These are phyloP conservation scores for Thermomyces lanuginosus DNA, from an alignment of 2,329 filamentous ascomycete species.

Conservation along the genomic window DNA sequence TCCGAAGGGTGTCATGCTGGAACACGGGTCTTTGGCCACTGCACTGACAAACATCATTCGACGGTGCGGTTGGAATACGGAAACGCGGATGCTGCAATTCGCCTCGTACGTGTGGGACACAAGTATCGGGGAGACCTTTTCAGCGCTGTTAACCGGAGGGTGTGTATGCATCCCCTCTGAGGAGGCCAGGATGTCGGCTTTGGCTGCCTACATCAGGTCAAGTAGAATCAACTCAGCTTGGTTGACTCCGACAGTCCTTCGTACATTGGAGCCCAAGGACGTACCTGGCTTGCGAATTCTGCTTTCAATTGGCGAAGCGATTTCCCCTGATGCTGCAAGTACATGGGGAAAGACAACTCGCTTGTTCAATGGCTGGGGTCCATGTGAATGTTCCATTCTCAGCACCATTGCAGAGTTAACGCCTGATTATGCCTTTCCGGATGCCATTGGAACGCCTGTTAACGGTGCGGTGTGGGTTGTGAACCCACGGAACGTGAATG, in stretches of 20 bases:
- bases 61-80: constrained; percentile 33
- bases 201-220: constrained; percentile 26
- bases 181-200: constrained; percentile 22
- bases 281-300: constrained; percentile 22
- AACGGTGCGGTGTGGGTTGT: constrained; percentile 30
- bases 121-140: constrained; percentile 38
- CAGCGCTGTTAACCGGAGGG: constrained; percentile 39
- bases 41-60: constrained; percentile 37
- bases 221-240: constrained; percentile 40
- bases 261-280: constrained; percentile 19
- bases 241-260: constrained; percentile 45
- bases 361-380: constrained; percentile 5
- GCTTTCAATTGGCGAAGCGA: constrained; percentile 29
- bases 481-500: constrained; percentile 29
- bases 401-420: constrained; percentile 4
- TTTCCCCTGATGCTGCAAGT: constrained; percentile 19
- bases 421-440: constrained; percentile 15
- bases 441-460: constrained; percentile 23
- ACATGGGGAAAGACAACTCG: constrained; percentile 6
- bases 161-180: constrained; percentile 43
- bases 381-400: constrained; percentile 4
- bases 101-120: constrained; percentile 41
- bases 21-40: constrained; percentile 43
- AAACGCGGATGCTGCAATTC: constrained; percentile 45
- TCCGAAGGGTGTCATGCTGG: constrained; percentile 44